These are phyloP conservation scores for Alisma plantagoaquatica DNA, from an alignment of 106 monocot species.

Conservation along the genomic window DNA sequence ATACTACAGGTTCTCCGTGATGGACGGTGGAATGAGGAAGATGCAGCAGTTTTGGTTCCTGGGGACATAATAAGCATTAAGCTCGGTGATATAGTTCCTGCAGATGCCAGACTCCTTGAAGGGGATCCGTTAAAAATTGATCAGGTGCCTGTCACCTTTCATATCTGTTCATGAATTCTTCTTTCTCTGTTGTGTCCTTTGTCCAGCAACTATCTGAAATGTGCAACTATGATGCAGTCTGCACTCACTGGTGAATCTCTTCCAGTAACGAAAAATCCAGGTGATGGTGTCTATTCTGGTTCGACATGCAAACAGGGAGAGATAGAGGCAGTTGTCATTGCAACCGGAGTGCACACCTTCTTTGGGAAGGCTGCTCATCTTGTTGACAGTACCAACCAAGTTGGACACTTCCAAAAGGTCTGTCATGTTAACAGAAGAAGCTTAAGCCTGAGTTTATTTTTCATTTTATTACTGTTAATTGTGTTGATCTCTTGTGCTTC, in stretches of 20 bases:
- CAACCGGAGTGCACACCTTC: constrained; percentile 85
- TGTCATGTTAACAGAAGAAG: too few relatives aligned
- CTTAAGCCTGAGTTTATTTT: neutral
- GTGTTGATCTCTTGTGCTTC: neutral
- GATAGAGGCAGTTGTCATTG: constrained; percentile 77
- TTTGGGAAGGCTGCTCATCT: constrained; percentile 95
- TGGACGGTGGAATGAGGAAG: constrained; percentile 72
- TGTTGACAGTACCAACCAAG: constrained; percentile 82
- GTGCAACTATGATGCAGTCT: constrained; percentile 46
- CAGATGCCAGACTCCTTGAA: constrained; percentile 80
- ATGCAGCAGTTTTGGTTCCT: constrained; percentile 70
- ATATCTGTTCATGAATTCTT: too few relatives aligned
- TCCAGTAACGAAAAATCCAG: constrained; percentile 77
- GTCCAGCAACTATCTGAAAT: too few relatives aligned
- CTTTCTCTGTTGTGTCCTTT: too few relatives aligned
- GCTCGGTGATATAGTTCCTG: constrained; percentile 85
- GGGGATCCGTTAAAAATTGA: constrained; percentile 86
- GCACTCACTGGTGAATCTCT: constrained; percentile 87
- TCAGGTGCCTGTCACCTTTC: constrained; percentile 31
- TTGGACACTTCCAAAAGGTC: constrained; percentile 92
- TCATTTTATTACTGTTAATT: neutral
- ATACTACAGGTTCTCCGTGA: constrained; percentile 58
- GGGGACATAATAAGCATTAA: constrained; percentile 88
- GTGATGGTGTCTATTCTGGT: constrained; percentile 84
- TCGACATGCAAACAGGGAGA: constrained; percentile 95